These are phyloP conservation scores for Phylloporus sp. DNA, from an alignment of 768 basidiomycete species.

Conservation along the genomic window DNA sequence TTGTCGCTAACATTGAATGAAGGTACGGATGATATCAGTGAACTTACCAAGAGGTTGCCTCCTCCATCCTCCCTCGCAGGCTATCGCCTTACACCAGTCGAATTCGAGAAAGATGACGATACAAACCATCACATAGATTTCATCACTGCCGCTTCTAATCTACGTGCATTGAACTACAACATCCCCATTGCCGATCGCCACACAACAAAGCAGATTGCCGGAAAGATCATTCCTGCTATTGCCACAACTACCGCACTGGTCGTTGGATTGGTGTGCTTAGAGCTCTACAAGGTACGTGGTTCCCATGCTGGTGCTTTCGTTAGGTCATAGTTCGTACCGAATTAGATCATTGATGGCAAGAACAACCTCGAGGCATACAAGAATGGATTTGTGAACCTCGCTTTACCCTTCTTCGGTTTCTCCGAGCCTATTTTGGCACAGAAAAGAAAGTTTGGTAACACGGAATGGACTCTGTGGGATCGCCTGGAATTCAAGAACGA, in stretches of 20 bases:
- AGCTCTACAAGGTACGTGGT: conserved; percentile 82
- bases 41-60: conserved; percentile 67
- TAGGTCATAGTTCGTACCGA: neutral
- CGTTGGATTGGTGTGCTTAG: conserved; percentile 92
- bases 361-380: conserved; percentile 91
- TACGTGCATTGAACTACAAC: conserved; percentile 92
- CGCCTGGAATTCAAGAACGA: conserved; percentile 89
- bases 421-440: conserved; percentile 90
- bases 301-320: neutral
- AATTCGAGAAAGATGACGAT: conserved; percentile 99
- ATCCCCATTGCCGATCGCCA: conserved; percentile 85
- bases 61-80: conserved; percentile 89
- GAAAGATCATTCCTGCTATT: conserved; percentile 99
- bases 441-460: conserved; percentile 83
- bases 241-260: conserved; percentile 97
- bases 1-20: conserved; percentile 4
- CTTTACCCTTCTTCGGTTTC: conserved; percentile 98
- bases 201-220: conserved; percentile 94
- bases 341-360: conserved; percentile 92
- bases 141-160: conserved; percentile 95
- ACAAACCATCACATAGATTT: conserved; percentile 98
- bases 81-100: conserved; percentile 92
- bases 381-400: conserved; percentile 97
- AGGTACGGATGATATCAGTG: conserved; percentile 50
- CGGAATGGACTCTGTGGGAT: conserved; percentile 98